A percentile compares a stretch with the other conserved stretches of the same genome.
These are phyloP conservation scores for Annona cherimola DNA, from an alignment of 164 flowering plant species.

Conservation along the genomic window DNA sequence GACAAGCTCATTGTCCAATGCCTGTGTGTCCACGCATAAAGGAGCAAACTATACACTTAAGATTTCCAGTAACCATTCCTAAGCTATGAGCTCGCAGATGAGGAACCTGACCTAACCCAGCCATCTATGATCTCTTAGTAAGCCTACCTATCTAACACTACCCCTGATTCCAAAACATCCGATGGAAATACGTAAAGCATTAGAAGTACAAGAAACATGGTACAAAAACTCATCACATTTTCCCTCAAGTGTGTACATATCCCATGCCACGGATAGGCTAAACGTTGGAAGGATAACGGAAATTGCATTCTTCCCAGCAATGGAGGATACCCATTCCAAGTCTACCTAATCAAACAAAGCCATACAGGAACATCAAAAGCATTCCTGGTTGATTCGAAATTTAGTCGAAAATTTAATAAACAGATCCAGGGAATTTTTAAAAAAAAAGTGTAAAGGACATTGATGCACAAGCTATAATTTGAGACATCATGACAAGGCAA, in stretches of 20 bases:
- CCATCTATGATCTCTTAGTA: neutral
- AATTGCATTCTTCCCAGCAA: neutral
- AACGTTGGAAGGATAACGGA: neutral
- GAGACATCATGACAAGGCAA: no score
- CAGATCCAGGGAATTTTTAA: no score
- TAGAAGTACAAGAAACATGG: neutral
- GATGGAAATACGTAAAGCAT: neutral
- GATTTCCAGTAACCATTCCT: neutral
- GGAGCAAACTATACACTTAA: neutral
- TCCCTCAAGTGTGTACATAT: neutral
- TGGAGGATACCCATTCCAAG: neutral
- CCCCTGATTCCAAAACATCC: neutral
- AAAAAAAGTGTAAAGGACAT: no score
- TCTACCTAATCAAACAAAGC: neutral
- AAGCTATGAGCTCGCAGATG: neutral
- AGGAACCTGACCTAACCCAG: neutral
- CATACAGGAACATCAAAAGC: neutral
- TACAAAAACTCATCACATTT: neutral
- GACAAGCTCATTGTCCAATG: neutral
- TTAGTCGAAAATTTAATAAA: neutral
- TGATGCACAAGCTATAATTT: no score
- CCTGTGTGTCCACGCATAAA: neutral
- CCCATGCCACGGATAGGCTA: neutral
- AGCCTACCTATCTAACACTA: neutral
- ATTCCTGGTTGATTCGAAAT: neutral